A percentile compares a stretch with the other conserved stretches of the same genome.
phyloP scores from a whole-genome alignment of 2,329 filamentous ascomycete genomes.

The Coccinonectria pachysandricola region DNA sequence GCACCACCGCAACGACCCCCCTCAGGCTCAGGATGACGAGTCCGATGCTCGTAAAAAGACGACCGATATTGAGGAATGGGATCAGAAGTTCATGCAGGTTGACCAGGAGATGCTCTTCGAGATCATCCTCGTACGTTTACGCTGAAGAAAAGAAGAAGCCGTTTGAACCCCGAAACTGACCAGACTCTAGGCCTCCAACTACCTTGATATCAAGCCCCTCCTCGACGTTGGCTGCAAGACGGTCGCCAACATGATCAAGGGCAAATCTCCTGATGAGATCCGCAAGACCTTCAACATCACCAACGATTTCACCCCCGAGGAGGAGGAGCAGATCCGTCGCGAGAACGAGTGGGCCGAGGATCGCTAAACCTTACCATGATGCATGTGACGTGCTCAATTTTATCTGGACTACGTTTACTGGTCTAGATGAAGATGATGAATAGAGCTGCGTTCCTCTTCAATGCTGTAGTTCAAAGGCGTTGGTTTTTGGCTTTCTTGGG shows the following conservation, averaged over 20 bases:
- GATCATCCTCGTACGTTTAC: constrained; percentile 84
- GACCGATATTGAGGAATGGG: constrained; percentile 98
- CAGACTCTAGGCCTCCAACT: constrained; percentile 96
- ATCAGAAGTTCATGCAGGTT: constrained; percentile 99
- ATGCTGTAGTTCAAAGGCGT: too few species aligned
- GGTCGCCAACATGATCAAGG: constrained; percentile 99
- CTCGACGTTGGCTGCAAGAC: constrained; percentile 99
- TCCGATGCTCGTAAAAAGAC: constrained; percentile 95
- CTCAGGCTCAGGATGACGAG: constrained; percentile 75
- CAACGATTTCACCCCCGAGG: constrained; percentile 97
- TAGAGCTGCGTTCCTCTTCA: too few species aligned
- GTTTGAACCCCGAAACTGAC: too few species aligned
- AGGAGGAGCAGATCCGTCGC: constrained; percentile 92
- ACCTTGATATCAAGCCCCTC: constrained; percentile 96
- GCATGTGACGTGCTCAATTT: too few species aligned
- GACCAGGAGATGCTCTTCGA: constrained; percentile 99
- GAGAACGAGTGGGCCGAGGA: constrained; percentile 92
- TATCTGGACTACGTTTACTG: neutral
- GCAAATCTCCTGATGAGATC: constrained; percentile 98
- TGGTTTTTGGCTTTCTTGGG: too few species aligned
- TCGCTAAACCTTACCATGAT: constrained; percentile 37
- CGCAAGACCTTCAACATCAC: constrained; percentile 99
- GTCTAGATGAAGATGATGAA: too few species aligned
- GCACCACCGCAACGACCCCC: constrained; percentile 84
- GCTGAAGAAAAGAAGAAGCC: too few species aligned